Conservation (phyloP, 2,329 filamentous ascomycete species). For the Colletotrichum orchidophilum region DNA sequence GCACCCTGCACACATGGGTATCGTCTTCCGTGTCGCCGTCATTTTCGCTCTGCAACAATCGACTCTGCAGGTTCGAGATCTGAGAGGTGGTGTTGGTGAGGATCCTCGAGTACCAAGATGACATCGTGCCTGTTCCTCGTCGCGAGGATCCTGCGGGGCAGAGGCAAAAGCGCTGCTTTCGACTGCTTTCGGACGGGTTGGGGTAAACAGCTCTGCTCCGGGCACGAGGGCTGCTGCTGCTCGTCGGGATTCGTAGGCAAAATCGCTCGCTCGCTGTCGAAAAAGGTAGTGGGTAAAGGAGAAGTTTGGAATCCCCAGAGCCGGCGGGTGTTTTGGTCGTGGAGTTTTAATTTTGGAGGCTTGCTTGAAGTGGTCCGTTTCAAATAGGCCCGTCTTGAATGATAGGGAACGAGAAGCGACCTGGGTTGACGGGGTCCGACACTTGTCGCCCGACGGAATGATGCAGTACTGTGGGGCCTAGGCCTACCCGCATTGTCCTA, state of each 20-base stretch:
- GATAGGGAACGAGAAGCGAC: slow-evolving; percentile 26
- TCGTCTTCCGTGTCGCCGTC: slow-evolving; percentile 86
- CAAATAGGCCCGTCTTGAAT: slow-evolving; percentile 30
- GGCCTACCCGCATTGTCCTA: slow-evolving; percentile 31
- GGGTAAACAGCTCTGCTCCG: slow-evolving; percentile 26
- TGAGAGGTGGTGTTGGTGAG: slow-evolving; percentile 72
- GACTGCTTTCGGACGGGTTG: slow-evolving; percentile 23
- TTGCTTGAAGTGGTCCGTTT: slow-evolving; percentile 32
- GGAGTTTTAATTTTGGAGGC: slow-evolving; percentile 16
- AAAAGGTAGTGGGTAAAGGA: neutral
- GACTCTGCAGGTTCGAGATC: slow-evolving; percentile 72
- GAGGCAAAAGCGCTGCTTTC: neutral
- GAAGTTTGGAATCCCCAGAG: neutral
- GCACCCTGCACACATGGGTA: slow-evolving; percentile 92
- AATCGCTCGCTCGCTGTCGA: slow-evolving; percentile 12
- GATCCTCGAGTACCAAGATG: slow-evolving; percentile 83
- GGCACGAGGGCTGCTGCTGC: neutral
- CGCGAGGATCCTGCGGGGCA: slow-evolving; percentile 33
- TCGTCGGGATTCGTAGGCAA: neutral
- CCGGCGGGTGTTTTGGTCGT: slow-evolving; percentile 16
- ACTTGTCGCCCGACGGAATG: slow-evolving; percentile 26
- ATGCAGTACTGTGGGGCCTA: slow-evolving; percentile 26
- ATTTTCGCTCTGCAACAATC: slow-evolving; percentile 72
- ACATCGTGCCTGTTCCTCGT: slow-evolving; percentile 59
- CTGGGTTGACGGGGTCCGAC: slow-evolving; percentile 22